Evolutionary conservation across 495 filamentous ascomycete genomes (phyloP).

Genomic region (Penicillium goetzii): DNA sequence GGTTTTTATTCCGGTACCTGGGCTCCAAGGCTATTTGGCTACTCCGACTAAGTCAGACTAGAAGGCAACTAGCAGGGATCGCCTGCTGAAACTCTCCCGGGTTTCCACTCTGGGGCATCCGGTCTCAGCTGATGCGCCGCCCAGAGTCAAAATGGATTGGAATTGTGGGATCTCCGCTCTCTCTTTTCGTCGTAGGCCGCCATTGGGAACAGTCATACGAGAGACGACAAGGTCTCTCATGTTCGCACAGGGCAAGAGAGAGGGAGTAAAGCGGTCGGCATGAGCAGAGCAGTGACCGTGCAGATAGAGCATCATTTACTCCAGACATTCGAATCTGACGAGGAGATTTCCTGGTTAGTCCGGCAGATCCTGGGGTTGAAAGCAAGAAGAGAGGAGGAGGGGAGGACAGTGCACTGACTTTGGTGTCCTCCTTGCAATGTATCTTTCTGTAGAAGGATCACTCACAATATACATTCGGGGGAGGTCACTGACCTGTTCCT

Average conservation of each 20-base stretch:
- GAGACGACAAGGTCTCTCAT: background rate
- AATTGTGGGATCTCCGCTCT: background rate
- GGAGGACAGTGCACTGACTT: background rate
- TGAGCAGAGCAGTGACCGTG: background rate
- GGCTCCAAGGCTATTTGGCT: constrained; percentile 8
- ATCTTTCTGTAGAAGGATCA: background rate
- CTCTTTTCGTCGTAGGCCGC: background rate
- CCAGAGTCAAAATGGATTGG: constrained; percentile 7
- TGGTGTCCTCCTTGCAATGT: background rate
- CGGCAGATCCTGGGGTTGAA: constrained; percentile 27
- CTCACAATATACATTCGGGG: background rate
- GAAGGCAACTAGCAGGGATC: constrained; percentile 30
- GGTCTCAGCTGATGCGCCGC: constrained; percentile 28
- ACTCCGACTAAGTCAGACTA: constrained; percentile 7
- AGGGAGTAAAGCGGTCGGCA: background rate
- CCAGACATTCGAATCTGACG: background rate
- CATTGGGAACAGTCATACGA: background rate
- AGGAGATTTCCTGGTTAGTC: constrained; percentile 28
- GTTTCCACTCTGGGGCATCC: constrained; percentile 18
- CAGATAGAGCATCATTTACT: background rate
- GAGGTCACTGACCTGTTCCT: background rate
- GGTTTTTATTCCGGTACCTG: constrained; percentile 14
- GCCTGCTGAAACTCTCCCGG: constrained; percentile 22
- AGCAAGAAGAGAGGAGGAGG: background rate
- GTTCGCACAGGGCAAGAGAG: background rate